Conservation (phyloP, 768 basidiomycete genomes). For the Neoboletus brunneissimus region DNA sequence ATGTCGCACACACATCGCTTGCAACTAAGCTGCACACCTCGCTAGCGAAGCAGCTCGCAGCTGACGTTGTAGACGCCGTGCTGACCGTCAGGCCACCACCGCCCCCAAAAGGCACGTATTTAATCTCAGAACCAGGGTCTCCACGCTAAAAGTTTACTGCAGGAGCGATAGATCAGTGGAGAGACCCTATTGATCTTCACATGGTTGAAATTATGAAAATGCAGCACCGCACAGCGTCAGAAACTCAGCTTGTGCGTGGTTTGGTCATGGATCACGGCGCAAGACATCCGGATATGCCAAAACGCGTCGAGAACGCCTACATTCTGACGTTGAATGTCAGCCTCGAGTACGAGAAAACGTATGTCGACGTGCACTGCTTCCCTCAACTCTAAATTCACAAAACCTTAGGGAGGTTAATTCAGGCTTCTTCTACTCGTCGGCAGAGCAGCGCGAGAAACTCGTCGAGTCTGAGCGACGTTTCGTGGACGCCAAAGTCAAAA, state of each 20-base stretch:
- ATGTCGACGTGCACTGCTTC: conserved; percentile 36
- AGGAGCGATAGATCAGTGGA: conserved; percentile 67
- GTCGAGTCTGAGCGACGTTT: conserved; percentile 96
- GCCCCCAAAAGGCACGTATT: conserved; percentile 52
- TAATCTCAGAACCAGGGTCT: conserved; percentile 27
- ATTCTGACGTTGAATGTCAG: conserved; percentile 96
- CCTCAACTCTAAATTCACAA: conserved; percentile 19
- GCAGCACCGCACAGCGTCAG: conserved; percentile 97
- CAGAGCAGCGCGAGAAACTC: conserved; percentile 97
- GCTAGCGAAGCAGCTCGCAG: conserved; percentile 84
- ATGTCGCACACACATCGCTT: conserved; percentile 93
- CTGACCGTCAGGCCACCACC: conserved; percentile 76
- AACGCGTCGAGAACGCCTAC: conserved; percentile 93
- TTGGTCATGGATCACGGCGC: conserved; percentile 97
- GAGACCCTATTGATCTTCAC: conserved; percentile 93
- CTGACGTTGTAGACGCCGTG: conserved; percentile 95
- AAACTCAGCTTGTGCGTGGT: conserved; percentile 93
- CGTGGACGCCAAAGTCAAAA: conserved; percentile 90
- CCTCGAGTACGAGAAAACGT: conserved; percentile 99
- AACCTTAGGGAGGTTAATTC: conserved; percentile 91
- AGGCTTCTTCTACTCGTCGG: conserved; percentile 97
- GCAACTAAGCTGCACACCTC: conserved; percentile 84
- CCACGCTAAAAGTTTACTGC: conserved; percentile 24
- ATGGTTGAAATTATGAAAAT: conserved; percentile 99
- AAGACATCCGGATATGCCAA: conserved; percentile 99